Percentiles rank a stretch among this genome's conserved stretches.
Conservation (phyloP, 78 protist genomes). For the Paulinella micropora region DNA sequence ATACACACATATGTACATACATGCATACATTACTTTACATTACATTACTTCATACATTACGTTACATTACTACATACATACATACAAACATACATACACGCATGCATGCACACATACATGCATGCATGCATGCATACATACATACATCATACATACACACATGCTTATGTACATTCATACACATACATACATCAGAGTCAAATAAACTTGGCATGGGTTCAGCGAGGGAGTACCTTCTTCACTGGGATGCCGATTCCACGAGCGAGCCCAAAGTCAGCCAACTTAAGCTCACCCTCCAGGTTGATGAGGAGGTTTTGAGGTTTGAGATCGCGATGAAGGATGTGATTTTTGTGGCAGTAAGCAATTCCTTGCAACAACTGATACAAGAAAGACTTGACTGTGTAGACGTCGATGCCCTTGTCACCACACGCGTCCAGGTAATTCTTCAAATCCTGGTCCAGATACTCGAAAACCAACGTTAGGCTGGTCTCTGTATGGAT, state of each 20-base stretch:
- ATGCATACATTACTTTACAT: too few species aligned
- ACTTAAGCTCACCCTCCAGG: constrained; percentile 57
- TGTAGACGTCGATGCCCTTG: background rate
- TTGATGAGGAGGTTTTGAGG: constrained; percentile 43
- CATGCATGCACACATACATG: background rate
- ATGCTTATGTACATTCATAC: too few species aligned
- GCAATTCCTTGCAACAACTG: constrained; percentile 36
- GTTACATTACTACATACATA: too few species aligned
- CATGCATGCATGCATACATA: too few species aligned
- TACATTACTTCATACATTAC: too few species aligned
- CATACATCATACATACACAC: too few species aligned
- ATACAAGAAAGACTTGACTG: background rate
- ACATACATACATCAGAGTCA: too few species aligned
- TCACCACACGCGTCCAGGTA: constrained; percentile 52
- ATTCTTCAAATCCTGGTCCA: constrained; percentile 86
- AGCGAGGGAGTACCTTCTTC: too few species aligned
- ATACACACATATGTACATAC: background rate
- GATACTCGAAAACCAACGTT: constrained; percentile 88
- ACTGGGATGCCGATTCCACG: constrained; percentile 86
- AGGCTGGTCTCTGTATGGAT: constrained; percentile 73
- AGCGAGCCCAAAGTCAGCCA: constrained; percentile 98
- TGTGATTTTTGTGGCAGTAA: constrained; percentile 44
- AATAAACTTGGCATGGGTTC: constrained; percentile 67
- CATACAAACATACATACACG: background rate
- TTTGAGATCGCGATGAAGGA: constrained; percentile 62